Conservation (phyloP, 345 rosid species). For the Noccaea caerulescens region DNA sequence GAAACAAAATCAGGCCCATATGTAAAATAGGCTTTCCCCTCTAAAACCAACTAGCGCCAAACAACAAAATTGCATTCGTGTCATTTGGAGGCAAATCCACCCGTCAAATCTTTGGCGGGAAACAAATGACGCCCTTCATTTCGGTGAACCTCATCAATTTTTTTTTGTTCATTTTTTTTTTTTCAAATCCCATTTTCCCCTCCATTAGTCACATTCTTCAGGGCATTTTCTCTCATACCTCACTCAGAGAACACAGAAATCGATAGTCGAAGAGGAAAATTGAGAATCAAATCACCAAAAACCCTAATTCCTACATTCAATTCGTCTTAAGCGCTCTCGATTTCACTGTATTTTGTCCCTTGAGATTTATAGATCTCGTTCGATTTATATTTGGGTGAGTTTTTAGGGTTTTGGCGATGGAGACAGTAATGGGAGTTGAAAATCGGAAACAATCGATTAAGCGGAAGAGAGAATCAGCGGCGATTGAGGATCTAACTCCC, state of each 20-base stretch:
- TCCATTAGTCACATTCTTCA: not conserved
- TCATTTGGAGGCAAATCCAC: slow-evolving; percentile 38
- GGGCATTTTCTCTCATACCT: slow-evolving; percentile 5
- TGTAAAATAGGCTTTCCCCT: not conserved
- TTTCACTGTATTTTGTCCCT: not conserved
- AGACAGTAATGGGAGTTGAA: slow-evolving; percentile 29
- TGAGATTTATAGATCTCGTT: slow-evolving; percentile 15
- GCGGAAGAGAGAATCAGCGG: slow-evolving; percentile 59
- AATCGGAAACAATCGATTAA: slow-evolving; percentile 47
- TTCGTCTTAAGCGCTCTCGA: not conserved
- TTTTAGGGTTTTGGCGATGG: slow-evolving; percentile 38
- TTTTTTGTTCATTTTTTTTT: no score
- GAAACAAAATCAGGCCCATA: not conserved
- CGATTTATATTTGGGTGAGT: not conserved
- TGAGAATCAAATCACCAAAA: not conserved
- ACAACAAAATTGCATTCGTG: slow-evolving; percentile 2
- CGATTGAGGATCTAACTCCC: slow-evolving; percentile 28
- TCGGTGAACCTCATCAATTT: not conserved
- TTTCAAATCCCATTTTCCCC: not conserved
- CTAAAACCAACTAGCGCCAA: slow-evolving; percentile 12
- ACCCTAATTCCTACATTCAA: not conserved
- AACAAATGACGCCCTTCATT: slow-evolving; percentile 5
- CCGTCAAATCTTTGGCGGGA: slow-evolving; percentile 38
- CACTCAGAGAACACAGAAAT: not conserved
- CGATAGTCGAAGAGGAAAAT: not conserved